Evolutionary conservation across 1,284 basidiomycete genomes (phyloP).

Genomic region (Malassezia slooffiae): DNA sequence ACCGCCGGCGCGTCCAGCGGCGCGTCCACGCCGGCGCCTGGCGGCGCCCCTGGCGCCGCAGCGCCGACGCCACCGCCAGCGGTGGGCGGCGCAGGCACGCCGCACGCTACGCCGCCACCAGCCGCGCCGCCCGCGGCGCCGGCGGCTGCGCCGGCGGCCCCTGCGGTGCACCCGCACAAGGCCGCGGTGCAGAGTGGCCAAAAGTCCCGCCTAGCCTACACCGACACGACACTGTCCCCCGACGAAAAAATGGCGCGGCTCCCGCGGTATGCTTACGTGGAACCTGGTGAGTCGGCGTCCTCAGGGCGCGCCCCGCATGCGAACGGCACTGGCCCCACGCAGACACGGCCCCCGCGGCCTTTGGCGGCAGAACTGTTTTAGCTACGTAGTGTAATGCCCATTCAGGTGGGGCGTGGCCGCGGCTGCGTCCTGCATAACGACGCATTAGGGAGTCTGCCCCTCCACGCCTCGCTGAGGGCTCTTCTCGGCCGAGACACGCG

Average conservation of each 20-base stretch:
- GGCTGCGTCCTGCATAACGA: too few relatives aligned
- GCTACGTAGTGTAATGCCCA: too few relatives aligned
- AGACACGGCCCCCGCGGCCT: too few relatives aligned
- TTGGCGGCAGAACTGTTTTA: too few relatives aligned
- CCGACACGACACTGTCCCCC: constrained; percentile 16
- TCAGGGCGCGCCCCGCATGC: too few relatives aligned
- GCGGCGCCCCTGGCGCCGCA: constrained; percentile 23
- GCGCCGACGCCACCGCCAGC: constrained; percentile 2
- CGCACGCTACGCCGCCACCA: not conserved
- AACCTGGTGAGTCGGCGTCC: too few relatives aligned
- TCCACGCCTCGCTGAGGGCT: too few relatives aligned
- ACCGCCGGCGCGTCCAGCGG: constrained; percentile 21
- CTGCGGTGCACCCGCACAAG: constrained; percentile 12
- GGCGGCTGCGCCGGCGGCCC: not conserved
- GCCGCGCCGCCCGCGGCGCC: not conserved
- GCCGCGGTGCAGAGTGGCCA: constrained; percentile 13
- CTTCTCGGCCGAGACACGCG: too few relatives aligned
- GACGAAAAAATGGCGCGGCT: constrained; percentile 24
- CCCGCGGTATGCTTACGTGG: constrained; percentile 9
- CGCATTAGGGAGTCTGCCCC: too few relatives aligned
- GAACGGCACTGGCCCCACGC: too few relatives aligned
- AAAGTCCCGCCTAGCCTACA: constrained; percentile 23
- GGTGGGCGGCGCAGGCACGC: not conserved
- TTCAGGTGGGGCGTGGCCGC: too few relatives aligned
- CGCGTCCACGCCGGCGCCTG: constrained; percentile 25